Evolutionary conservation across 2,329 filamentous ascomycete species (phyloP), one percentile per base, ranked within the genome.

Genomic region (Lecanicillium sp.): DNA sequence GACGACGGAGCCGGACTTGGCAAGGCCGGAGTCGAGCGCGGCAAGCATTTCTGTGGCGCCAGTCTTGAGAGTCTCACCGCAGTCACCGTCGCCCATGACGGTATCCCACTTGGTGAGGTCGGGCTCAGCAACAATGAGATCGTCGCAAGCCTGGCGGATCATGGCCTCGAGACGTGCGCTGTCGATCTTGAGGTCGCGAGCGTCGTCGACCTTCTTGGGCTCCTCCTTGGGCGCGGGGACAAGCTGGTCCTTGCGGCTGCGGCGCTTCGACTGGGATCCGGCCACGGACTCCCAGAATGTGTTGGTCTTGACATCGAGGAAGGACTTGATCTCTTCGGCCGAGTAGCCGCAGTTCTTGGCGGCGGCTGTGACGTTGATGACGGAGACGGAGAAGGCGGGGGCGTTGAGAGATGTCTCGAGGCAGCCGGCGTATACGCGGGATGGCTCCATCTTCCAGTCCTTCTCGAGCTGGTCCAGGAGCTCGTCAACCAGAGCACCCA

Each of bases 331-430:
- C 9, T 79, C 68, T 2, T 62, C 65, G 27, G 54, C 57, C 1
- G 66, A 65, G 53, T 72, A 74, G 2, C 58, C 46, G 51, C 63
- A 69, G 42, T 61, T 62, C 35, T 51, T 51, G 0, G 71, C 64
- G 0, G 68, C 65, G 1, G 64, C 66, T 0, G 69, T 68, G 29
- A 79, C 53, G 54, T 80, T 84, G 50, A 84, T 61, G 35, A 86
- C 49, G 4, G 79, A 82, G 5, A 86, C 69, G 12, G 77, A 82
- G 52, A 86, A 86, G 0, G 80, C 82, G 0, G 81, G 72, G 0
- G 79, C 81, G 46, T 86, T 85, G 49, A 87, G 69, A 13, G 79
- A 84, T 0, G 81, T 85, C 69, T 85, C 83, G 40, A 81, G 71
- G 19, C 75, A 79, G 2, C 82, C 82, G 0, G 70, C 62, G 37